Evolutionary conservation across 495 filamentous ascomycete species (phyloP).

Genomic region (Sphaerosporella brunnea): DNA sequence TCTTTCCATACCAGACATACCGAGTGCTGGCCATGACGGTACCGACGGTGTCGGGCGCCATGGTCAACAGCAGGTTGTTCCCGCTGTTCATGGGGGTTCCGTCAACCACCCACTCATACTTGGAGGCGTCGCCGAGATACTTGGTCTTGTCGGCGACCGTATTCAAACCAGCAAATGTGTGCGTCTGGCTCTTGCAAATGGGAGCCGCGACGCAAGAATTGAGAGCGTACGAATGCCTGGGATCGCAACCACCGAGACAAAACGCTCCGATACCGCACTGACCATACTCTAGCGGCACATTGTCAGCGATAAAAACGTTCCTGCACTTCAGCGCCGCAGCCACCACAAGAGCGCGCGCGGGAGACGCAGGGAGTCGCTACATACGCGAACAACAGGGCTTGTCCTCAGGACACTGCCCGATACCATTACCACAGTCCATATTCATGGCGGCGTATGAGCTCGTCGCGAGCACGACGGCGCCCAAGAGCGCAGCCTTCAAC

Average conservation of each 20-base stretch:
- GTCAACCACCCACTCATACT: conserved; percentile 72
- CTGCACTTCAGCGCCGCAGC: no score
- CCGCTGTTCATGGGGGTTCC: conserved; percentile 45
- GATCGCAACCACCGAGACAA: conserved; percentile 92
- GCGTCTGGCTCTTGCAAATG: conserved; percentile 54
- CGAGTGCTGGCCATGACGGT: conserved; percentile 75
- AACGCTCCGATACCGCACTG: conserved; percentile 80
- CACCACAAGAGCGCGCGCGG: not conserved
- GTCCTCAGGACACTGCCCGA: conserved; percentile 51
- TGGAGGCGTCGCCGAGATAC: conserved; percentile 68
- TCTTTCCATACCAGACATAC: conserved; percentile 95
- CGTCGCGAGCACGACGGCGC: conserved; percentile 15
- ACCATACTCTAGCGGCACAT: conserved; percentile 53
- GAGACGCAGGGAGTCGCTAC: conserved; percentile 27
- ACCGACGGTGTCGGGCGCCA: conserved; percentile 62
- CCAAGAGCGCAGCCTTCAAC: conserved; percentile 24
- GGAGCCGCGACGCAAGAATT: conserved; percentile 78
- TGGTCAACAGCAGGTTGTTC: conserved; percentile 56
- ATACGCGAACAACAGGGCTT: conserved; percentile 86
- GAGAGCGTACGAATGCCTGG: conserved; percentile 57
- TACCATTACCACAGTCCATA: conserved; percentile 34
- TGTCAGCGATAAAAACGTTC: conserved; percentile 6
- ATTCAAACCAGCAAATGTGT: conserved; percentile 52
- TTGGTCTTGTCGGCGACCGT: conserved; percentile 48
- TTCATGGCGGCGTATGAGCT: conserved; percentile 21